phyloP scores from a whole-genome alignment of 768 basidiomycete genomes.

The Butyriboletus loyo region DNA sequence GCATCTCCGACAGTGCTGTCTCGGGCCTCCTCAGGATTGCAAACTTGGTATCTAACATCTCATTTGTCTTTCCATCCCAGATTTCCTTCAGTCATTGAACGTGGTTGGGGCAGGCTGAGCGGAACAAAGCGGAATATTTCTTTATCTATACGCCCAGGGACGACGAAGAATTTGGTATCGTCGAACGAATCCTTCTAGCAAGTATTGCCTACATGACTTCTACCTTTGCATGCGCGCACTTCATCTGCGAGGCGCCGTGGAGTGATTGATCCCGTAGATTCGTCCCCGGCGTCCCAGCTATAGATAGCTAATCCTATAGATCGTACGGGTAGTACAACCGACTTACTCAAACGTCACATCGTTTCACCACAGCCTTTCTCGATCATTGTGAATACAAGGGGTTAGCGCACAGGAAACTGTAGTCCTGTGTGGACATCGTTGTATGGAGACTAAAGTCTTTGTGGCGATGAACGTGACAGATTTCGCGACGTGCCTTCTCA shows the following conservation, averaged over 20 bases:
- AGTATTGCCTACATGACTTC: background rate
- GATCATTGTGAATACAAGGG: background rate
- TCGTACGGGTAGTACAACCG: too few species aligned
- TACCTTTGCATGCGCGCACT: background rate
- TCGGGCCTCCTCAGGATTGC: background rate
- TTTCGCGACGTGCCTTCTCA: background rate
- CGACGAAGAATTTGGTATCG: background rate
- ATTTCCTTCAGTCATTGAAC: background rate
- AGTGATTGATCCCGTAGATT: background rate
- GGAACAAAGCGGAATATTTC: too few species aligned
- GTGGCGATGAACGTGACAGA: background rate
- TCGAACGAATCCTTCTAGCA: background rate
- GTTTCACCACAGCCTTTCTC: constrained; percentile 5
- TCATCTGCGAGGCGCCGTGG: too few species aligned
- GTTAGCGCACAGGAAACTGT: background rate
- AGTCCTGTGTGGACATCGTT: background rate
- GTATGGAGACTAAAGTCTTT: background rate
- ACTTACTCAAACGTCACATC: background rate
- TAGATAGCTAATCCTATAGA: background rate
- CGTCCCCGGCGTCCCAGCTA: background rate
- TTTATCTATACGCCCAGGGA: background rate
- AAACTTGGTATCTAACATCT: background rate
- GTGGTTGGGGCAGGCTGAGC: background rate
- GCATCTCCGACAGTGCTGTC: background rate
- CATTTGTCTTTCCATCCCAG: background rate